Evolutionary conservation across 495 filamentous ascomycete genomes (phyloP), one percentile per base, ranked within the genome.

Genomic region (Daldinia bambusicola): DNA sequence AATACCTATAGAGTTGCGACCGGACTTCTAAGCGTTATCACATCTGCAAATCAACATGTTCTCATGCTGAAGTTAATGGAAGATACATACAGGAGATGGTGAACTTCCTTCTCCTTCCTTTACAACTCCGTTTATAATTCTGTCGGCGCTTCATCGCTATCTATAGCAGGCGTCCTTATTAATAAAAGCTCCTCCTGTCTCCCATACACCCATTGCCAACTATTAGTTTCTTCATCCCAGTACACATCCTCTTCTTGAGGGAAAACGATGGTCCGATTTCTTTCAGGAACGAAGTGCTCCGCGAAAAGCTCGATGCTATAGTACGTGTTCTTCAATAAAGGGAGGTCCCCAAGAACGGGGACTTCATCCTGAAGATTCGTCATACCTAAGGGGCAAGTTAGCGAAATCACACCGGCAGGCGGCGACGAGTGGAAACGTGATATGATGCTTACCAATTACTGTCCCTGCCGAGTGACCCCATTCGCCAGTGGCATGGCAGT

Each of bases 381-480:
- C 83, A 85, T 83, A 41, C 82, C 82, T 84, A 50, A 14, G 31
- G 0, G 52, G 26, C 26, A 53, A n/a, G 37, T 72, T 34, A 66
- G 56, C 1, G 36, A 53, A 67, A 45, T 14, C 13, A 51, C 12
- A 18, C 13, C 12, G n/a, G 20, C 14, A 14, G 2, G 6, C n/a
- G 9, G 9, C 1, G 53, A 14, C n/a, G 14, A 37, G 18, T 56
- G 53, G 53, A 16, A 16, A 32, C 26, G 1, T 26, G 9, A 22
- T 14, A 13, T 7, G n/a, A 36, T 26, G 58, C 75, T 6, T 73
- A 82, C 82, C 83, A 53, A 85, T 78, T 30, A 84, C 59, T 2
- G 83, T 76, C 1, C 83, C 82, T 0, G 83, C 83, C 5, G 78
- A 79, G 69, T 85, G 83, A 0, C 82, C 83, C 81, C 81, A 84